These are phyloP conservation scores for Psilocybe cubensis DNA, from an alignment of 768 basidiomycete genomes.

Conservation along the genomic window DNA sequence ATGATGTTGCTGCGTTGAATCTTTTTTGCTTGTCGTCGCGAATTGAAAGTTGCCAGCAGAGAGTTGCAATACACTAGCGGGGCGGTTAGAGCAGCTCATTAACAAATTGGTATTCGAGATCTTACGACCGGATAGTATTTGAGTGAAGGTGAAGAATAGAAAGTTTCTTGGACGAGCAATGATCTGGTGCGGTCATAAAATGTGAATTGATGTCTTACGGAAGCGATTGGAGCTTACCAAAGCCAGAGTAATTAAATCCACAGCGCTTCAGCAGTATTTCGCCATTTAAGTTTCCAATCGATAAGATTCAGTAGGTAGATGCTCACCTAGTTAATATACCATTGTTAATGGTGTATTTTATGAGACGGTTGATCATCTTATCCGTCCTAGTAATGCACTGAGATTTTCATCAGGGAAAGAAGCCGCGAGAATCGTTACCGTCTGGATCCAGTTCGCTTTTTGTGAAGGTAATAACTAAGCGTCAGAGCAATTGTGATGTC, in stretches of 20 bases:
- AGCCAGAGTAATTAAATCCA: slow-evolving; percentile 12
- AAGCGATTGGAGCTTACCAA: slow-evolving; percentile 1
- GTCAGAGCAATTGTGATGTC: slow-evolving; percentile 13
- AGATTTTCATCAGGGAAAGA: neutral
- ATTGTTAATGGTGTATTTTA: slow-evolving; percentile 14
- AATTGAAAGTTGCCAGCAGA: slow-evolving; percentile 15
- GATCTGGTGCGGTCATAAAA: neutral
- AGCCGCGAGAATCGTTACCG: neutral
- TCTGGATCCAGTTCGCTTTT: slow-evolving; percentile 10
- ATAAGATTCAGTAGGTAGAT: too few species aligned
- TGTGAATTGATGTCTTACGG: neutral
- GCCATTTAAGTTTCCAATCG: too few species aligned
- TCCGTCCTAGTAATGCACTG: slow-evolving; percentile 10
- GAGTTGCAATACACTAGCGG: slow-evolving; percentile 15
- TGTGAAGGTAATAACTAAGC: slow-evolving; percentile 13
- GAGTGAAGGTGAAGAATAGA: slow-evolving; percentile 12
- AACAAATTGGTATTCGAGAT: neutral
- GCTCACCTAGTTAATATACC: slow-evolving; percentile 14
- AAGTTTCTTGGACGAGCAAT: slow-evolving; percentile 11
- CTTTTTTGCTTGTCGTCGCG: slow-evolving; percentile 2
- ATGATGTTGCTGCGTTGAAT: too few species aligned
- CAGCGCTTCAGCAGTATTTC: neutral
- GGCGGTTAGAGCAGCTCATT: too few species aligned
- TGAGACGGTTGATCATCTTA: slow-evolving; percentile 13
- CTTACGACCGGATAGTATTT: slow-evolving; percentile 12